These are phyloP conservation scores for Trametes sanguinea DNA, from an alignment of 768 basidiomycete genomes.

Conservation along the genomic window DNA sequence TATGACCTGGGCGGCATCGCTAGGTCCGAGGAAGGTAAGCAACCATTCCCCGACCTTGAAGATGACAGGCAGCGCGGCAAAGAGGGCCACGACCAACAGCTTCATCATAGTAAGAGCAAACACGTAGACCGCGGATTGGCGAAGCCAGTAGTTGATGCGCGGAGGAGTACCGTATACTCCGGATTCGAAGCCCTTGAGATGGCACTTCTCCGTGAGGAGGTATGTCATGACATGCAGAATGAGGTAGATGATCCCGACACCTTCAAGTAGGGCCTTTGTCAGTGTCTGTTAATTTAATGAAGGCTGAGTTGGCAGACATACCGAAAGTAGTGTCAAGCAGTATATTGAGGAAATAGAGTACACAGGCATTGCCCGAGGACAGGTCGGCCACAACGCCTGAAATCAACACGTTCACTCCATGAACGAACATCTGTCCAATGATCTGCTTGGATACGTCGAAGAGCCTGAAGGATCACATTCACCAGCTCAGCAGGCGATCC, in stretches of 20 bases:
- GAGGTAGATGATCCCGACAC: constrained; percentile 81
- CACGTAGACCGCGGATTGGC: constrained; percentile 83
- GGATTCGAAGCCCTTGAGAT: constrained; percentile 76
- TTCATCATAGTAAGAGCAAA: constrained; percentile 86
- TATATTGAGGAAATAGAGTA: constrained; percentile 91
- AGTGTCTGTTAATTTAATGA: too few species aligned
- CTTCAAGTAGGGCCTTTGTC: constrained; percentile 37
- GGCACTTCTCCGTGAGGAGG: constrained; percentile 62
- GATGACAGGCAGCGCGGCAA: constrained; percentile 69
- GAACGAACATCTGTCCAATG: constrained; percentile 81
- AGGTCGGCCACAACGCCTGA: constrained; percentile 75
- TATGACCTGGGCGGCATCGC: constrained; percentile 71
- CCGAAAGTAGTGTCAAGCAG: constrained; percentile 91
- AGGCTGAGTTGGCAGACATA: constrained; percentile 35
- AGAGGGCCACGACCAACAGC: constrained; percentile 76
- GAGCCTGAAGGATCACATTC: constrained; percentile 51
- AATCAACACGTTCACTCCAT: constrained; percentile 75
- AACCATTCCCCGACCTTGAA: constrained; percentile 84
- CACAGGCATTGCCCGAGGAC: constrained; percentile 81
- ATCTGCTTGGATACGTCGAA: constrained; percentile 94
- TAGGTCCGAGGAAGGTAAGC: constrained; percentile 72
- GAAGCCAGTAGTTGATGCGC: constrained; percentile 66
- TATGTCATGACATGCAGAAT: constrained; percentile 64
- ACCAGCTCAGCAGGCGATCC: not conserved
- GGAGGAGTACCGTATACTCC: constrained; percentile 91